Evolutionary conservation across 345 rosid genomes (phyloP), one percentile per base, ranked within the genome.

Genomic region (Eutrema heterophyllum): DNA sequence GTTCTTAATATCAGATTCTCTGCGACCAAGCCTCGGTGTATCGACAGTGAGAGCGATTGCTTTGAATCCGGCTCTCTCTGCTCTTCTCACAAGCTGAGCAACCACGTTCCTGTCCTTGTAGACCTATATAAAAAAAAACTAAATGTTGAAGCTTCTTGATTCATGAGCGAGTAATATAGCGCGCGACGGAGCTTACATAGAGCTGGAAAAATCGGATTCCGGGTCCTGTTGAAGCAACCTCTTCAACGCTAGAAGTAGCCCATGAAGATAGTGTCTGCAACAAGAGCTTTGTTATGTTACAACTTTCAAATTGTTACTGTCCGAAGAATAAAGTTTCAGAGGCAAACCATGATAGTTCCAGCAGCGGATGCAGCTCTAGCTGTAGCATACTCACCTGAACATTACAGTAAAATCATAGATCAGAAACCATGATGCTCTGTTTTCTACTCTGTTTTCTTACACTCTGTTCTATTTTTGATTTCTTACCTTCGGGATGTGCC

Each of bases 31-130:
- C 79, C 91, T 83, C 16, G 96, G 97, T 72, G 90, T 86, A 71
- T 91, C 93, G 43, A 91, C 97, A 59, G 96, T 91, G 45, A 91
- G 97, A 64, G 87, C 97, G 77, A 91, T 86, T 35, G 97, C 91
- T 88, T 86, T 87, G 84, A 85, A 91, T 9, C 97, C 93, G 16
- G 93, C 91, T 72, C 85, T 86, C 65, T 91, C 93, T 39, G 97
- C 90, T 83, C 96, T 85, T 74, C 86, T 84, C 63, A 91, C 93
- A 38, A 91, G 84, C 67, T 87, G 96, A 29, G 89, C 89, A 65
- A 86, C 93, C 40, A 89, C 88, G 50, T 87, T 80, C 85, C 93
- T 85, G 76, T 89, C 81, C 80, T 75, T 91, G 72, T 81, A 86
- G 7, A 87, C 88, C 97, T 91, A 65, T 53, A 12, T 1, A 21